Conservation (phyloP, 2,329 filamentous ascomycete genomes). For the Aspergillus fumigatus region DNA sequence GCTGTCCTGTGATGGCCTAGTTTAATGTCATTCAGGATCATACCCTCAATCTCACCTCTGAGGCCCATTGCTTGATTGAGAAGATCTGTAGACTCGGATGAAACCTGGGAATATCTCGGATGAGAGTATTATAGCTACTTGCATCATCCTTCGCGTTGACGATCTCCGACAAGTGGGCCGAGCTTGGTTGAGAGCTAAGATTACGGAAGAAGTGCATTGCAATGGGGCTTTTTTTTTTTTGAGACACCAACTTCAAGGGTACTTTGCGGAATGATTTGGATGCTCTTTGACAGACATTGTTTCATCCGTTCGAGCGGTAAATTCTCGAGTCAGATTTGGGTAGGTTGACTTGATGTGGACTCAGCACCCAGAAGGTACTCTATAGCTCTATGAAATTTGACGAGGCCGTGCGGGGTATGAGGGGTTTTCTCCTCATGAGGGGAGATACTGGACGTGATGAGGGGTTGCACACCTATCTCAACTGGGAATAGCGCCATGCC, state of each 20-base stretch:
- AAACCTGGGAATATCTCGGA: not conserved
- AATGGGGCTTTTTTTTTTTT: not conserved
- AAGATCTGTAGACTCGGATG: not conserved
- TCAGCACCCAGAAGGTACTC: not conserved
- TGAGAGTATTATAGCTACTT: not conserved
- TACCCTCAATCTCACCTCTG: not conserved
- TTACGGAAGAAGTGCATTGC: too few relatives aligned
- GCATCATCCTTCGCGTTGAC: not conserved
- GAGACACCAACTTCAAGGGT: not conserved
- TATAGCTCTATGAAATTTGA: too few relatives aligned
- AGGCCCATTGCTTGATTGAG: not conserved
- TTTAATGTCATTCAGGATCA: too few relatives aligned
- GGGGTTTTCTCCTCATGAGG: constrained; percentile 12
- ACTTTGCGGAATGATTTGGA: not conserved
- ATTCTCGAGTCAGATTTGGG: not conserved
- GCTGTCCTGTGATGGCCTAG: not conserved
- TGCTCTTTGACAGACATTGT: not conserved
- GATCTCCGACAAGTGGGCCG: too few relatives aligned
- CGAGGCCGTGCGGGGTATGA: not conserved
- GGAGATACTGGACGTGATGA: constrained; percentile 3
- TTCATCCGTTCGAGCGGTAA: not conserved
- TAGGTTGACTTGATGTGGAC: constrained; percentile 2
- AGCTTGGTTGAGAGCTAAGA: not conserved
- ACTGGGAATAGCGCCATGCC: constrained; percentile 1
- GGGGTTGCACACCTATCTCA: not conserved